Evolutionary conservation across 305 asterid species (phyloP).

Genomic region (Andrographis paniculata): DNA sequence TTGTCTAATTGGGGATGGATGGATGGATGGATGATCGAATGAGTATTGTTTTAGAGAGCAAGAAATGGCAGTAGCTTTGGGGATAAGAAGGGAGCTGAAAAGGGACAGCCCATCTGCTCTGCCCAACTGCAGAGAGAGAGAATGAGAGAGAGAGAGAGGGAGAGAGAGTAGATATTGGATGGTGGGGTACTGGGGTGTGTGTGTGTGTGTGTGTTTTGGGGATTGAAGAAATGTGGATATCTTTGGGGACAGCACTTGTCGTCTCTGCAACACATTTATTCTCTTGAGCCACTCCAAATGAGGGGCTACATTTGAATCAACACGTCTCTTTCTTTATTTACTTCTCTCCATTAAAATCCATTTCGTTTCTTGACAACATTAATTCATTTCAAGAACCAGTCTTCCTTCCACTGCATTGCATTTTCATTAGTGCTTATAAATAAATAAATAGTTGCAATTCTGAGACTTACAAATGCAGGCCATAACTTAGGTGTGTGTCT

Average conservation of each 20-base stretch:
- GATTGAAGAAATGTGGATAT: conserved; percentile 2
- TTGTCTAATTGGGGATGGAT: background rate
- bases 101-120: conserved; percentile 48
- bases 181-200: no score
- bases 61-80: conserved; percentile 34
- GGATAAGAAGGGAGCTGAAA: conserved; percentile 28
- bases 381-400: no score
- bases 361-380: no score
- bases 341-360: background rate
- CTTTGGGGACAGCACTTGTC: conserved; percentile 15
- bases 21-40: background rate
- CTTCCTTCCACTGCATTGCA: no score
- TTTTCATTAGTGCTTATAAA: no score
- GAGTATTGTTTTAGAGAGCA: conserved; percentile 24
- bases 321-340: conserved; percentile 21
- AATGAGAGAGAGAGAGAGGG: conserved; percentile 1
- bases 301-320: conserved; percentile 22
- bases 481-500: background rate
- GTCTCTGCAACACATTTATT: conserved; percentile 17
- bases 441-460: no score
- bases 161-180: background rate
- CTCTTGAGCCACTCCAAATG: conserved; percentile 29
- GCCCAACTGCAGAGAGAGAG: conserved; percentile 28
- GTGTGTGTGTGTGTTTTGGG: conserved; percentile 18
- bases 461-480: no score